Conservation (phyloP, 306 rosid species). For the Cercis canadensis region DNA sequence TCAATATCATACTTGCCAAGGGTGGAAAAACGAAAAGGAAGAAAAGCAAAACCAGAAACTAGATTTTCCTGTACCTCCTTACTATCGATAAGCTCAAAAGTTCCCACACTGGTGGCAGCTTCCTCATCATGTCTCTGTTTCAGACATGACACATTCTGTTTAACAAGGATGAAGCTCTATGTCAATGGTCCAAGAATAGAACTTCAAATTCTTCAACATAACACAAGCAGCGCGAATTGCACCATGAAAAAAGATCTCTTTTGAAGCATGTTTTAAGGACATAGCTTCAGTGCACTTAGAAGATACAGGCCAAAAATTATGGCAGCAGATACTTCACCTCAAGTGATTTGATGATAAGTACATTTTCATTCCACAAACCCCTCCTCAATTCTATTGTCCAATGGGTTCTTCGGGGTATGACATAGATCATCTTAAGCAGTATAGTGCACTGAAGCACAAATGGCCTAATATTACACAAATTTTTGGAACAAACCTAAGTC, state of each 20-base stretch:
- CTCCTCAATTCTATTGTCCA: neutral
- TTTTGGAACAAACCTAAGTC: conserved; percentile 15
- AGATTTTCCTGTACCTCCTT: conserved; percentile 55
- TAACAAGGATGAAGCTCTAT: conserved; percentile 38
- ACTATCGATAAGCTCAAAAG: conserved; percentile 57
- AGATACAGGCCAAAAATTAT: conserved; percentile 14
- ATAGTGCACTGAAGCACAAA: conserved; percentile 6
- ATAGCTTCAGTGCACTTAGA: conserved; percentile 15
- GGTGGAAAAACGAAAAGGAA: conserved; percentile 16
- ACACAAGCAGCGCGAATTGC: conserved; percentile 6
- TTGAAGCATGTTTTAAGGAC: conserved; percentile 14
- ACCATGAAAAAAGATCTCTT: conserved; percentile 4
- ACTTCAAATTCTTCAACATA: conserved; percentile 31
- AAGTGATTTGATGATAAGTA: conserved; percentile 9
- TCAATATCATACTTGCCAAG: conserved; percentile 13
- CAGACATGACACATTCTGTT: conserved; percentile 48
- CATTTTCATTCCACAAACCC: conserved; percentile 8
- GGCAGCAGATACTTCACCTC: conserved; percentile 1
- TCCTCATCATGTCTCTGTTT: conserved; percentile 53
- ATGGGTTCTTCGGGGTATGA: conserved; percentile 1
- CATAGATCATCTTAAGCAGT: conserved; percentile 17
- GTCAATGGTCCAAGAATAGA: conserved; percentile 38
- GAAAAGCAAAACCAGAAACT: conserved; percentile 33
- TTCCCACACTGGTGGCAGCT: conserved; percentile 52
- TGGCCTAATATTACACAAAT: neutral